phyloP scores from a whole-genome alignment of 2,329 filamentous ascomycete species.

The Aspergillus carbonarius region DNA sequence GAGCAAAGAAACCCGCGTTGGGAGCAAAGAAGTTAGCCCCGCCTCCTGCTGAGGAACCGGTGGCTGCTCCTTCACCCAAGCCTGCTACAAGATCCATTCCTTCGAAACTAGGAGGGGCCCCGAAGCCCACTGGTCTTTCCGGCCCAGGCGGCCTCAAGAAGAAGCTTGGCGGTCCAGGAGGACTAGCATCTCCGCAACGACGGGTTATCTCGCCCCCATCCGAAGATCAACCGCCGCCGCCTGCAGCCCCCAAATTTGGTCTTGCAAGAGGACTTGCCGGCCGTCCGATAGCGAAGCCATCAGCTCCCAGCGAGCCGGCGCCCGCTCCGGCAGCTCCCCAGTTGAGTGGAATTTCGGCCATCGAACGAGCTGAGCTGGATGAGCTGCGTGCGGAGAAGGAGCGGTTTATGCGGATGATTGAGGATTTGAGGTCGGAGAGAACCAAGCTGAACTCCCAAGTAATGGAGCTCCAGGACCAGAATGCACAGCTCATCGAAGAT shows the following conservation, averaged over 20 bases:
- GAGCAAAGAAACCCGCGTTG: constrained; percentile 52
- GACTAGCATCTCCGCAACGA: constrained; percentile 42
- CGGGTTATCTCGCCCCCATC: constrained; percentile 46
- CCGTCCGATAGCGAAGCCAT: constrained; percentile 77
- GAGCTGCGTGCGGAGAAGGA: constrained; percentile 85
- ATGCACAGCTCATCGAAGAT: constrained; percentile 93
- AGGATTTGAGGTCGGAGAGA: constrained; percentile 80
- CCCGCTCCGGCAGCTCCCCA: constrained; percentile 58
- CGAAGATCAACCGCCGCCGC: constrained; percentile 45
- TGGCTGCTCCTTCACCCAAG: constrained; percentile 48
- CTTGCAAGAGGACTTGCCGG: constrained; percentile 77
- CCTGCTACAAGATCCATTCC: constrained; percentile 40
- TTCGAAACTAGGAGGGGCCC: constrained; percentile 48
- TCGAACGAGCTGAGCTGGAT: constrained; percentile 90
- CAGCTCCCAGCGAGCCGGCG: constrained; percentile 42
- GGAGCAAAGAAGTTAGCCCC: constrained; percentile 52
- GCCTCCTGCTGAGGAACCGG: constrained; percentile 56
- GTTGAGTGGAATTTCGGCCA: constrained; percentile 65
- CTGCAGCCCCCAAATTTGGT: constrained; percentile 56
- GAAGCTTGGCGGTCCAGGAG: constrained; percentile 44
- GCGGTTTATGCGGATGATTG: constrained; percentile 68
- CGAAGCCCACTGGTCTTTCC: constrained; percentile 42
- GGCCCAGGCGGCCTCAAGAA: constrained; percentile 43
- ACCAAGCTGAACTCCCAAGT: constrained; percentile 81
- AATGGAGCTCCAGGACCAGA: constrained; percentile 93